Percentiles rank a stretch among this genome's conserved stretches.
Conservation (phyloP, 2,329 filamentous ascomycete species). For the Gaeumannomyces tritici region DNA sequence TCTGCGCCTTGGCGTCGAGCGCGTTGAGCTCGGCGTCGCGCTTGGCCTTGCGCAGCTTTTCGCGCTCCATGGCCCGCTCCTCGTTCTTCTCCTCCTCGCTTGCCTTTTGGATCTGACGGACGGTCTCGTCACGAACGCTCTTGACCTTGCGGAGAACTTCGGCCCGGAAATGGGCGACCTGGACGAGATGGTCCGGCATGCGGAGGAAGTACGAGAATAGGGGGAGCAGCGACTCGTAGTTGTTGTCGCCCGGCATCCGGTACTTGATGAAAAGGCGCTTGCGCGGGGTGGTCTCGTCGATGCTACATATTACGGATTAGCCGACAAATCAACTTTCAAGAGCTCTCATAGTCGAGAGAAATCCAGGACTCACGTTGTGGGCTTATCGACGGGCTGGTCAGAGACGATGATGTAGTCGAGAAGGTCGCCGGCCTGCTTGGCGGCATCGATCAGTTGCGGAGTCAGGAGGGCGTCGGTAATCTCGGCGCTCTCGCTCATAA, state of each 20-base stretch:
- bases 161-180: constrained; percentile 73
- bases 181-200: constrained; percentile 72
- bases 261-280: constrained; percentile 81
- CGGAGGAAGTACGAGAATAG: constrained; percentile 77
- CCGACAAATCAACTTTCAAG: not conserved
- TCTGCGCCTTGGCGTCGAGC: constrained; percentile 73
- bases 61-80: constrained; percentile 62
- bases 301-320: constrained; percentile 33
- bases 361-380: constrained; percentile 57
- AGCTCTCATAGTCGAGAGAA: not conserved
- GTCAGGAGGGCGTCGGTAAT: constrained; percentile 83
- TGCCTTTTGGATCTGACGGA: constrained; percentile 67
- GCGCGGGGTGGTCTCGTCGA: constrained; percentile 74
- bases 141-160: constrained; percentile 83
- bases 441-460: constrained; percentile 72
- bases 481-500: constrained; percentile 96
- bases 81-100: constrained; percentile 75
- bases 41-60: constrained; percentile 79
- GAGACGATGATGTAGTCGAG: constrained; percentile 83
- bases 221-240: constrained; percentile 58
- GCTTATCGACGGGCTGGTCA: constrained; percentile 84
- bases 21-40: constrained; percentile 71
- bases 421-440: constrained; percentile 67
- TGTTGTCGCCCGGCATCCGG: constrained; percentile 54
- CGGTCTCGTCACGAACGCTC: constrained; percentile 68